Evolutionary conservation across 306 rosid species (phyloP).

Genomic region (Cucumis hystrix): DNA sequence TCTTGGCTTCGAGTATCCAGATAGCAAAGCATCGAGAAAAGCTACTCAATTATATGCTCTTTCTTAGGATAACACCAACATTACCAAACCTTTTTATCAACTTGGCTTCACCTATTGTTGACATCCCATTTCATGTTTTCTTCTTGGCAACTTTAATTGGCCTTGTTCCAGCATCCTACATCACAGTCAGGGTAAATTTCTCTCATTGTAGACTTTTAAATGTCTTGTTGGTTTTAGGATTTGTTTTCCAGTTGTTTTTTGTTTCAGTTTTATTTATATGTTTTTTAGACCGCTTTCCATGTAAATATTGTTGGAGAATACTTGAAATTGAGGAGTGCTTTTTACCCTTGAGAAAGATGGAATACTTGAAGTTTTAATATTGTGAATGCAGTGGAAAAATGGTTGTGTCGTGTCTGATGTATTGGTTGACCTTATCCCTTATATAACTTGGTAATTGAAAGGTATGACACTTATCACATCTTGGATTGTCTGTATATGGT

Average conservation of each 20-base stretch:
- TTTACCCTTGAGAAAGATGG: background rate
- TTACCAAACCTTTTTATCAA: slow-evolving; percentile 94
- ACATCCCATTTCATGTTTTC: slow-evolving; percentile 90
- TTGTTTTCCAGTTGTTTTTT: background rate
- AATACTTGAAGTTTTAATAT: background rate
- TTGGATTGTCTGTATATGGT: background rate
- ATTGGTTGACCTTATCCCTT: background rate
- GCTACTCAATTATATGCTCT: slow-evolving; percentile 97
- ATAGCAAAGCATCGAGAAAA: slow-evolving; percentile 82
- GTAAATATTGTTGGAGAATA: background rate
- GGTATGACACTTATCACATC: background rate
- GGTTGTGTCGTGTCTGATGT: background rate
- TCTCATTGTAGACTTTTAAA: background rate
- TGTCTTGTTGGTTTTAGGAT: background rate
- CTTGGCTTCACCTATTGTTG: slow-evolving; percentile 98
- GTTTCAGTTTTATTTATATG: background rate
- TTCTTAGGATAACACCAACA: slow-evolving; percentile 88
- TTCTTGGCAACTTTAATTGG: slow-evolving; percentile 81
- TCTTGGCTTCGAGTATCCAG: slow-evolving; percentile 21
- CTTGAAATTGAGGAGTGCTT: background rate
- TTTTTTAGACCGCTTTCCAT: background rate
- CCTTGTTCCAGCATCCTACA: slow-evolving; percentile 82
- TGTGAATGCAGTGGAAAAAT: background rate
- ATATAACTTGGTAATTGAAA: background rate
- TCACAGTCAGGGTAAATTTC: slow-evolving; percentile 82